phyloP scores from a whole-genome alignment of 2,329 filamentous ascomycete species.

The Aspergillus ibericus region DNA sequence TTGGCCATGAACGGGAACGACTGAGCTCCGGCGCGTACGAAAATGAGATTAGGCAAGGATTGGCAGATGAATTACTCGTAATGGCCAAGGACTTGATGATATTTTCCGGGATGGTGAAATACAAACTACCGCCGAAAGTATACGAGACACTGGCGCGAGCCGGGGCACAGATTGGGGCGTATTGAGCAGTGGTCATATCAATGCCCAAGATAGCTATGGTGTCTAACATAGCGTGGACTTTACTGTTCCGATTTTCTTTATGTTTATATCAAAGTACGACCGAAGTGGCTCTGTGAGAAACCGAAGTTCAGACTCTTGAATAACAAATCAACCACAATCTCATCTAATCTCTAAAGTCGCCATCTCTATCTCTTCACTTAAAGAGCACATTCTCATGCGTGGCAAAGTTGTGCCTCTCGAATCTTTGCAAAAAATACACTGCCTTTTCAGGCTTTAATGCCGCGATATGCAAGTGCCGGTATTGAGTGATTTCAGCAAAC shows the following conservation, averaged over 20 bases:
- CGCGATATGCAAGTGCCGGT: no score
- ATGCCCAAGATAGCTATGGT: neutral
- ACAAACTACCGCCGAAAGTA: slow-evolving; percentile 80
- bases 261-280: no score
- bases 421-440: no score
- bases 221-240: neutral
- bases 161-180: slow-evolving; percentile 62
- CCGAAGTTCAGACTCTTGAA: neutral
- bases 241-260: neutral
- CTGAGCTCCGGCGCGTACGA: slow-evolving; percentile 72
- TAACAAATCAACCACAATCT: neutral
- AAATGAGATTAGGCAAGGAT: slow-evolving; percentile 43
- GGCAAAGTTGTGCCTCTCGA: no score
- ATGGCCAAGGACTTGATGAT: slow-evolving; percentile 89
- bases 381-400: no score
- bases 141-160: slow-evolving; percentile 86
- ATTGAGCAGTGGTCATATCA: slow-evolving; percentile 24
- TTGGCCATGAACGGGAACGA: slow-evolving; percentile 72
- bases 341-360: no score
- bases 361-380: no score
- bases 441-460: no score
- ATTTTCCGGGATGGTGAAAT: slow-evolving; percentile 89
- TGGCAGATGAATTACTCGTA: slow-evolving; percentile 71
- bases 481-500: no score
- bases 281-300: neutral